These are phyloP conservation scores for Rhodomyrtus psidioides DNA, from an alignment of 441 rosid genomes.

Conservation along the genomic window DNA sequence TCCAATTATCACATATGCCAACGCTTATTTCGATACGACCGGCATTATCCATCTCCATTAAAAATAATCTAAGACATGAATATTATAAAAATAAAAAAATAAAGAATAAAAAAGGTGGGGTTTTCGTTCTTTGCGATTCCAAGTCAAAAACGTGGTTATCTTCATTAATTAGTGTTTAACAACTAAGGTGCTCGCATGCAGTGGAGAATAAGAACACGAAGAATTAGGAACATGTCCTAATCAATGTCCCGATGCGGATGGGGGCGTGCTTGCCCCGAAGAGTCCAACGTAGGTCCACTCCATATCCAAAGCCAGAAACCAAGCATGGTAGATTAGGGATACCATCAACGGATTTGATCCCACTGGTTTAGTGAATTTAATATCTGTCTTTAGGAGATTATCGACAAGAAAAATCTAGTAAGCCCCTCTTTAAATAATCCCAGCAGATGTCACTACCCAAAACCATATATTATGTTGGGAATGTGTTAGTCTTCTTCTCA, in stretches of 20 bases:
- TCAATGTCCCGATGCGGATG: not conserved
- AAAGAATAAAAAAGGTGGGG: too few relatives aligned
- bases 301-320: not conserved
- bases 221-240: not conserved
- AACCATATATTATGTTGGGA: not conserved
- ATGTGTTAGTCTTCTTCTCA: not conserved
- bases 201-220: not conserved
- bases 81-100: not conserved
- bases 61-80: not conserved
- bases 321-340: not conserved
- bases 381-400: not conserved
- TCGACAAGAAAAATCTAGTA: not conserved
- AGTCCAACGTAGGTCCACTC: not conserved
- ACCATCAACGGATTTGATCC: not conserved
- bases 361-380: not conserved
- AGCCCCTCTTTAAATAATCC: not conserved
- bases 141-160: not conserved
- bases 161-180: too few relatives aligned
- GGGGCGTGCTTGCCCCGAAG: not conserved
- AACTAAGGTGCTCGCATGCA: too few relatives aligned
- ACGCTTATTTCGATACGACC: not conserved
- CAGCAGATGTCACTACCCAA: not conserved
- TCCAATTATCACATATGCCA: not conserved
- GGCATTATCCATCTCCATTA: not conserved
- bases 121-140: not conserved